A percentile compares a stretch with the other conserved stretches of the same genome.
Conservation (phyloP, 441 rosid species). For the Erodium moschatum region DNA sequence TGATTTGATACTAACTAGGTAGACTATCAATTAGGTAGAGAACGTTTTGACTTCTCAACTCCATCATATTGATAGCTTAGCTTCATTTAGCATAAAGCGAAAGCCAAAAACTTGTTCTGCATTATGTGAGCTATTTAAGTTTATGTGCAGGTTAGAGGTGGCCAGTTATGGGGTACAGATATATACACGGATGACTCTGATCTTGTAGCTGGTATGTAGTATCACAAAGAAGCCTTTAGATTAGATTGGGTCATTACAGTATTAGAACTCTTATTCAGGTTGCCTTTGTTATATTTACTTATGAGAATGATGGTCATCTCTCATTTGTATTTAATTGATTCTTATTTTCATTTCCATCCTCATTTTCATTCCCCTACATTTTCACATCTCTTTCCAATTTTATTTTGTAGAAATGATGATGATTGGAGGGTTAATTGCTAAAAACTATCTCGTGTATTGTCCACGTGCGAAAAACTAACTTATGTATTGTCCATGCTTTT, state of each 20-base stretch:
- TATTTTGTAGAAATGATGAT: not conserved
- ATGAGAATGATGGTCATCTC: not conserved
- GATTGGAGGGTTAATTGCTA: no score
- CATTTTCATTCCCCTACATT: not conserved
- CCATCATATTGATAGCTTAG: not conserved
- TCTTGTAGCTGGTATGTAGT: conserved; percentile 84
- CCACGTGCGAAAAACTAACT: no score
- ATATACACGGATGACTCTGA: conserved; percentile 93
- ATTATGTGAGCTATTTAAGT: conserved; percentile 17
- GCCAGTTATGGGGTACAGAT: conserved; percentile 98
- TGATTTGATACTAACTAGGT: not conserved
- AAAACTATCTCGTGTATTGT: no score
- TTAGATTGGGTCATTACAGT: conserved; percentile 12
- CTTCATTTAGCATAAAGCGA: not conserved
- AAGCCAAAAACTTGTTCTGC: not conserved
- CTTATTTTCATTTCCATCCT: not conserved
- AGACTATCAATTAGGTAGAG: not conserved
- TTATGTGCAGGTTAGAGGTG: conserved; percentile 76
- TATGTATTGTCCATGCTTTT: no score
- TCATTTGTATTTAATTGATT: not conserved
- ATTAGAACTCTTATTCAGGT: not conserved
- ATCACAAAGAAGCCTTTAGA: conserved; percentile 7
- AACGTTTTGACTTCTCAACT: not conserved
- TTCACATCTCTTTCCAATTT: not conserved
- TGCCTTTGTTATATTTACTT: not conserved